Evolutionary conservation across 1,284 basidiomycete genomes (phyloP).

Genomic region (Cryptococcus amylolentus): DNA sequence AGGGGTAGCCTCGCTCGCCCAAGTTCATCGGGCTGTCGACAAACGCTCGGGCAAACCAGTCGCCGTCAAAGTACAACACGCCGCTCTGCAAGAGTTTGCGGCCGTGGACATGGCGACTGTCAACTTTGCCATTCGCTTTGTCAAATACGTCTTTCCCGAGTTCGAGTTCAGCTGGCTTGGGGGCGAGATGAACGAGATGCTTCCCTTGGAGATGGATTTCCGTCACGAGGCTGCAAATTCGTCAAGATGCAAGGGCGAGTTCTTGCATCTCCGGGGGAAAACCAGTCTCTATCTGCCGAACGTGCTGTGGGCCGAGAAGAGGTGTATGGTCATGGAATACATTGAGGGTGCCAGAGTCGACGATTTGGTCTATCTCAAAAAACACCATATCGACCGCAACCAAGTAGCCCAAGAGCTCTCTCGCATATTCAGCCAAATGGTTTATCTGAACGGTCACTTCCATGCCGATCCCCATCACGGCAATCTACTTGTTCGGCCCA

Average conservation of each 20-base stretch:
- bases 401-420: slow-evolving; percentile 87
- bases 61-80: slow-evolving; percentile 98
- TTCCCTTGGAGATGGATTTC: slow-evolving; percentile 83
- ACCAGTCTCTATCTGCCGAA: slow-evolving; percentile 89
- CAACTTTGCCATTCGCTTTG: slow-evolving; percentile 62
- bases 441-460: slow-evolving; percentile 78
- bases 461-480: slow-evolving; percentile 57
- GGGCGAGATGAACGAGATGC: slow-evolving; percentile 86
- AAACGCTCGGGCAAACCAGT: slow-evolving; percentile 67
- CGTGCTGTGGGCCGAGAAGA: slow-evolving; percentile 75
- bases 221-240: slow-evolving; percentile 86
- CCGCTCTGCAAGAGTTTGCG: slow-evolving; percentile 88
- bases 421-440: slow-evolving; percentile 83
- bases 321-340: slow-evolving; percentile 91
- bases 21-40: slow-evolving; percentile 84
- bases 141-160: slow-evolving; percentile 71
- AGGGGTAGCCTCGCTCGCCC: slow-evolving; percentile 88
- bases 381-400: slow-evolving; percentile 86
- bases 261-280: slow-evolving; percentile 58
- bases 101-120: slow-evolving; percentile 65
- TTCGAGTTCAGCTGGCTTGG: slow-evolving; percentile 89
- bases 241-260: slow-evolving; percentile 66
- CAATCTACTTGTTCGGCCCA: slow-evolving; percentile 84
- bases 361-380: slow-evolving; percentile 77
- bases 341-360: slow-evolving; percentile 84